Conservation (phyloP, 768 basidiomycete genomes). For the Mycena metata region DNA sequence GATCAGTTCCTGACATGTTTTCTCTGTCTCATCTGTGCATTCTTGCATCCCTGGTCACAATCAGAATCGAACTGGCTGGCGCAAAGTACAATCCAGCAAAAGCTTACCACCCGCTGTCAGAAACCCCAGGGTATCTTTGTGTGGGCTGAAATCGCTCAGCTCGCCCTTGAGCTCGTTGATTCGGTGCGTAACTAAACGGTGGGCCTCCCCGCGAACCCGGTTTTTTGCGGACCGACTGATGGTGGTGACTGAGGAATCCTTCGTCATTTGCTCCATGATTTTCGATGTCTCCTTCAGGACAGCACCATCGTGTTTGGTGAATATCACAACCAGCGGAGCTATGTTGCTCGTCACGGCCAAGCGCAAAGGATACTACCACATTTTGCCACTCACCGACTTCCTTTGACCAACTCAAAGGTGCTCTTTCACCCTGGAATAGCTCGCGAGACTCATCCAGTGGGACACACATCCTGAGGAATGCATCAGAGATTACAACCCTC, state of each 20-base stretch:
- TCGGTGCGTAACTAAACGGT: neutral
- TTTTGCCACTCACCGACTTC: neutral
- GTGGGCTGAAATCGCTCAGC: neutral
- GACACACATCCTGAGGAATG: neutral
- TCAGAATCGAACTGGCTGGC: too few relatives aligned
- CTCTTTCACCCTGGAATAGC: neutral
- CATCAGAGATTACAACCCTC: neutral
- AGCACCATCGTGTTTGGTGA: constrained; percentile 6
- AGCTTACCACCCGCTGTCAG: neutral
- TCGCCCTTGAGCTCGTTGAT: neutral
- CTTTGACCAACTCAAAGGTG: neutral
- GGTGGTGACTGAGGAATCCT: neutral
- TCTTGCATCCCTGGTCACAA: neutral
- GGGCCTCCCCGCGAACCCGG: neutral
- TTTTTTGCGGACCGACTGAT: neutral
- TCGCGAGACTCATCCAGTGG: constrained; percentile 2
- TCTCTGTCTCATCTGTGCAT: neutral
- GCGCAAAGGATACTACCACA: too few relatives aligned
- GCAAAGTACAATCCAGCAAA: too few relatives aligned
- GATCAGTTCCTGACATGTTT: constrained; percentile 1
- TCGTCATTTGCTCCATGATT: neutral
- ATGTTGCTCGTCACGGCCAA: too few relatives aligned
- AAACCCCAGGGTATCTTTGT: neutral
- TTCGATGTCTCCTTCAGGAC: neutral
- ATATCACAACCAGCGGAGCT: constrained; percentile 12